Evolutionary conservation across 1,139 yeast species (phyloP).

Genomic region (Pichia sp.): DNA sequence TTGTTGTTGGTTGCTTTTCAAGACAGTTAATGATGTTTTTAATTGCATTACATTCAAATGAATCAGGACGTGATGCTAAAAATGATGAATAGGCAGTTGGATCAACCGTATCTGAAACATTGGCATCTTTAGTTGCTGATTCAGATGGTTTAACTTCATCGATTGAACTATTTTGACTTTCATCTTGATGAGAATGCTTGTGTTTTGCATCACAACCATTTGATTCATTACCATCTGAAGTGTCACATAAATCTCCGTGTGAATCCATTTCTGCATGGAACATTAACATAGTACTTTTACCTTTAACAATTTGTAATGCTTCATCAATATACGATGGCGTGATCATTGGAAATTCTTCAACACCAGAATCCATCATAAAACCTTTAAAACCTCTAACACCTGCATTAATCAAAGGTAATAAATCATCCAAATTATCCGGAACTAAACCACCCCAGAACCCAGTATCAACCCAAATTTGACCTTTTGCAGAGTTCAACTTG

Average conservation of each 20-base stretch:
- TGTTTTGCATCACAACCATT: slow-evolving; percentile 7
- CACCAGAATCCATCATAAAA: slow-evolving; percentile 86
- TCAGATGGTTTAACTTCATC: slow-evolving; percentile 37
- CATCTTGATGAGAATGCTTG: slow-evolving; percentile 10
- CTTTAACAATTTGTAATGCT: slow-evolving; percentile 60
- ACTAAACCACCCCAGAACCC: slow-evolving; percentile 96
- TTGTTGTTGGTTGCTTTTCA: slow-evolving; percentile 52
- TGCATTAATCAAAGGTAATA: slow-evolving; percentile 66
- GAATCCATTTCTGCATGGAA: slow-evolving; percentile 79
- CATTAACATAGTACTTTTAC: slow-evolving; percentile 66
- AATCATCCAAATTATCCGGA: slow-evolving; percentile 64
- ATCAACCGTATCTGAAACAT: slow-evolving; percentile 39
- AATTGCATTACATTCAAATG: slow-evolving; percentile 80
- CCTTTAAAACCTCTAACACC: slow-evolving; percentile 94
- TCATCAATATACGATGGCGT: slow-evolving; percentile 50
- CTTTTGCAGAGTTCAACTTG: slow-evolving; percentile 71
- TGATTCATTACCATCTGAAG: not conserved
- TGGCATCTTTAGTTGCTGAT: slow-evolving; percentile 38
- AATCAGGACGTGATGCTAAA: slow-evolving; percentile 80
- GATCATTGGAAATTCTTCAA: slow-evolving; percentile 87
- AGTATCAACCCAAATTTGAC: slow-evolving; percentile 86
- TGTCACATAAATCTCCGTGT: not conserved
- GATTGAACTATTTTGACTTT: slow-evolving; percentile 3
- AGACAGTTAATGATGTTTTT: slow-evolving; percentile 61
- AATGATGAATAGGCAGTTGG: slow-evolving; percentile 70